Conservation (phyloP, 805 yeast genomes). For the Vanderwaltozyma verrucispora region DNA sequence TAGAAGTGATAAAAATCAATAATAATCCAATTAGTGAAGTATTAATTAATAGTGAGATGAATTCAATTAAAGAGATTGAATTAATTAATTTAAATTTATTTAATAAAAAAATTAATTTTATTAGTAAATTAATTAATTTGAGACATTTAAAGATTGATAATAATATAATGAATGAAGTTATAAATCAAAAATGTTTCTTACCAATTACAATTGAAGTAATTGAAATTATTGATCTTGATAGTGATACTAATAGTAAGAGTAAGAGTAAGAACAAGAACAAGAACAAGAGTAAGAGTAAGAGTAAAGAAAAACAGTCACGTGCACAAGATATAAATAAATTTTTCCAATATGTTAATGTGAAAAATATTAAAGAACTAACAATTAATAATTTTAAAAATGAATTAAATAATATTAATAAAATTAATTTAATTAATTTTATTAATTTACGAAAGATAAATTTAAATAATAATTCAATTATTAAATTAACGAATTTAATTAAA, state of each 20-base stretch:
- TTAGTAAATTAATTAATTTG: neutral
- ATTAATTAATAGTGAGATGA: neutral
- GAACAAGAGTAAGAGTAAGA: too few relatives aligned
- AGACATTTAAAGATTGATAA: constrained; percentile 2
- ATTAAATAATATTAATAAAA: neutral
- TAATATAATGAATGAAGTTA: neutral
- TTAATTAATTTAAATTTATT: neutral
- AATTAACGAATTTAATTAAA: neutral
- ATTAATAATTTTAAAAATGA: constrained; percentile 1
- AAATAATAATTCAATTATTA: neutral
- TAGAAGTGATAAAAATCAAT: constrained; percentile 15
- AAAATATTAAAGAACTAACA: constrained; percentile 1
- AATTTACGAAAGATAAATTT: constrained; percentile 1
- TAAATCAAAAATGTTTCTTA: neutral
- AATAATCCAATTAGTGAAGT: constrained; percentile 14
- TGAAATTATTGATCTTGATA: neutral
- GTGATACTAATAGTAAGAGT: neutral
- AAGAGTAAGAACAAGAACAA: neutral
- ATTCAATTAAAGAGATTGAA: neutral
- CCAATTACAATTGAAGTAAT: constrained; percentile 1
- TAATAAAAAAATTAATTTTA: neutral
- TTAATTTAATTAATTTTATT: neutral
- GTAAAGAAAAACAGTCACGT: too few relatives aligned
- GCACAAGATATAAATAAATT: too few relatives aligned
- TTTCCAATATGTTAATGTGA: too few relatives aligned